phyloP scores from a whole-genome alignment of 2,329 filamentous ascomycete genomes.

The Podosphaera fusca region DNA sequence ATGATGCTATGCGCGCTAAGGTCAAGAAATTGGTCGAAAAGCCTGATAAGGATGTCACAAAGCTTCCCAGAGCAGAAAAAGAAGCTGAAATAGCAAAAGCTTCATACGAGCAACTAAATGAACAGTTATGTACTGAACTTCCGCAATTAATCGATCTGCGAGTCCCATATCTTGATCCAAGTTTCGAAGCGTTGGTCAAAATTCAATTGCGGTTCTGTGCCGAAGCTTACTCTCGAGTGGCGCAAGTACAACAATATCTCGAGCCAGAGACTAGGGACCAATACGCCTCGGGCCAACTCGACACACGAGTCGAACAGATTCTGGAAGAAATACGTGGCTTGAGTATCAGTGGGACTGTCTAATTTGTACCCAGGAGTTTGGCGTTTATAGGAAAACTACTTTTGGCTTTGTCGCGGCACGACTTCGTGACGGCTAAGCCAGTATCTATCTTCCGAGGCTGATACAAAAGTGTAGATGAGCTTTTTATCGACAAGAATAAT shows the following conservation, averaged over 20 bases:
- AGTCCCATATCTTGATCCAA: conserved; percentile 90
- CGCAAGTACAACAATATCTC: conserved; percentile 95
- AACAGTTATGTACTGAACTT: conserved; percentile 78
- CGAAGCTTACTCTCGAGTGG: conserved; percentile 93
- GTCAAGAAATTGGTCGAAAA: conserved; percentile 96
- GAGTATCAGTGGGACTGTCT: conserved; percentile 63
- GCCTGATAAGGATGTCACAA: conserved; percentile 93
- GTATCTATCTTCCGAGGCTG: no score
- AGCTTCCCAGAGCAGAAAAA: conserved; percentile 86
- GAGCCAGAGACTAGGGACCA: conserved; percentile 89
- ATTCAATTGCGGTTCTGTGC: conserved; percentile 95
- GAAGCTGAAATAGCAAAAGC: conserved; percentile 85
- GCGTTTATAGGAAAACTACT: conserved; percentile 4
- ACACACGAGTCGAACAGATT: conserved; percentile 81
- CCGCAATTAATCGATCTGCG: conserved; percentile 91
- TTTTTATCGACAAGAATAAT: no score
- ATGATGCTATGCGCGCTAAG: conserved; percentile 83
- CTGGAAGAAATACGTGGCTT: conserved; percentile 90
- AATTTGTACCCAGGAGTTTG: conserved; percentile 11
- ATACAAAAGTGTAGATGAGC: no score
- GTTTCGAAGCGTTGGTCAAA: conserved; percentile 94
- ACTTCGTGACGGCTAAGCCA: no score
- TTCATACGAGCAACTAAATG: conserved; percentile 90
- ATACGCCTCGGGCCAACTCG: conserved; percentile 81
- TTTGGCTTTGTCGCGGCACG: no score